Evolutionary conservation across 2,329 filamentous ascomycete genomes (phyloP).

Genomic region (Fusarium staphyleae): DNA sequence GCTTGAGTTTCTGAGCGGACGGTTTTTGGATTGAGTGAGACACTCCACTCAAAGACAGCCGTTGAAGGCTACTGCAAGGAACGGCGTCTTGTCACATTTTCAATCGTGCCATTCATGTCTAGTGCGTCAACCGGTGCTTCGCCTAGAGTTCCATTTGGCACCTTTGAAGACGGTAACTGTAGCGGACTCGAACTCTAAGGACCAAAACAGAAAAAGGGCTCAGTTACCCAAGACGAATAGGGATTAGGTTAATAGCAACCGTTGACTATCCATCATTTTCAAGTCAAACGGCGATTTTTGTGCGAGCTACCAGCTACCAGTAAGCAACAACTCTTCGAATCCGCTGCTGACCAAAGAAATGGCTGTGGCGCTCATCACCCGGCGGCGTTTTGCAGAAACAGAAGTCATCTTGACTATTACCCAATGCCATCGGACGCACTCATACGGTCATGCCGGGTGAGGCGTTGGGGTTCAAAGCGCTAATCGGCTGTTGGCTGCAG

Average conservation of each 20-base stretch:
- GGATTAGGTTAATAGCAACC: conserved; percentile 16
- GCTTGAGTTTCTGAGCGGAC: conserved; percentile 9
- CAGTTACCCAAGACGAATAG: conserved; percentile 6
- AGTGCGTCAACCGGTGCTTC: conserved; percentile 18
- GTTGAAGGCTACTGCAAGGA: conserved; percentile 38
- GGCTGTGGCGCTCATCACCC: conserved; percentile 1
- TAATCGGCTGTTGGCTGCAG: conserved; percentile 24
- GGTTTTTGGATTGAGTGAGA: conserved; percentile 29
- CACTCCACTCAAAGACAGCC: conserved; percentile 18
- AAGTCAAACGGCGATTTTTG: background rate
- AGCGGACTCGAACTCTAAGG: conserved; percentile 31
- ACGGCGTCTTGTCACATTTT: conserved; percentile 27
- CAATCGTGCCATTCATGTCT: conserved; percentile 27
- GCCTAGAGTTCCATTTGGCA: conserved; percentile 18
- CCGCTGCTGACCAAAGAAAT: conserved; percentile 3
- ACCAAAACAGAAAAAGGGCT: conserved; percentile 20
- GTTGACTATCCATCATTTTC: conserved; percentile 11
- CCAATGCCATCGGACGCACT: background rate
- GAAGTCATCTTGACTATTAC: too few relatives aligned
- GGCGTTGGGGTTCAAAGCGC: conserved; percentile 12
- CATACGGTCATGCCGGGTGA: conserved; percentile 12
- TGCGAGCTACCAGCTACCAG: background rate
- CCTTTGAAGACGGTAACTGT: conserved; percentile 10
- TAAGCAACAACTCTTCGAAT: too few relatives aligned
- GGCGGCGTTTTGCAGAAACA: too few relatives aligned